phyloP scores from a whole-genome alignment of 768 basidiomycete species.

The Mycena alexandri region DNA sequence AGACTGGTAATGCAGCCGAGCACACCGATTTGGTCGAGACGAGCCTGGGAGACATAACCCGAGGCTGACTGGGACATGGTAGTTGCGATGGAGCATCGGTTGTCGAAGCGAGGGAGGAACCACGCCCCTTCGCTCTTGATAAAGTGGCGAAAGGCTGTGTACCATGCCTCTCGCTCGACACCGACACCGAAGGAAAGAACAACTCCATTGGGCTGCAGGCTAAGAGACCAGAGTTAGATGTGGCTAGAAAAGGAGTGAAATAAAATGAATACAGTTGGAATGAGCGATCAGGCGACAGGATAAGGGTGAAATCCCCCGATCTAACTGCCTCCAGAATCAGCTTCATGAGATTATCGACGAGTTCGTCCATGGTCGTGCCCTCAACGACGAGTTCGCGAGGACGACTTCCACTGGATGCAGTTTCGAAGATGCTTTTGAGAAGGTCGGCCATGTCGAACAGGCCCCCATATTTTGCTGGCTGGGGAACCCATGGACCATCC shows the following conservation, averaged over 20 bases:
- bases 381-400: neutral
- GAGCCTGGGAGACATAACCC: conserved; percentile 9
- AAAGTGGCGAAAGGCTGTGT: conserved; percentile 5
- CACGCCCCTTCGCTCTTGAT: neutral
- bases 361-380: neutral
- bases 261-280: neutral
- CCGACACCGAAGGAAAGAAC: neutral
- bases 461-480: neutral
- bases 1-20: conserved; percentile 20
- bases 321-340: neutral
- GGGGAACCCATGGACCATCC: too few relatives aligned
- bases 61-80: neutral
- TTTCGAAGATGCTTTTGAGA: neutral
- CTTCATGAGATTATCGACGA: neutral
- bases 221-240: too few relatives aligned
- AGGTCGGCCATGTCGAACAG: neutral
- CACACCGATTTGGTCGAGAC: neutral
- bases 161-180: conserved; percentile 8
- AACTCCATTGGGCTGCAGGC: neutral
- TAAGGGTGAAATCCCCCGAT: neutral
- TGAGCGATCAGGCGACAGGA: neutral
- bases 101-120: conserved; percentile 4
- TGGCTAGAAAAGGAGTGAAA: too few relatives aligned
- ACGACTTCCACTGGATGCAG: neutral
- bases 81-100: conserved; percentile 5